phyloP scores from a whole-genome alignment of 2,329 filamentous ascomycete species.

The Stachybotrys echinatus region DNA sequence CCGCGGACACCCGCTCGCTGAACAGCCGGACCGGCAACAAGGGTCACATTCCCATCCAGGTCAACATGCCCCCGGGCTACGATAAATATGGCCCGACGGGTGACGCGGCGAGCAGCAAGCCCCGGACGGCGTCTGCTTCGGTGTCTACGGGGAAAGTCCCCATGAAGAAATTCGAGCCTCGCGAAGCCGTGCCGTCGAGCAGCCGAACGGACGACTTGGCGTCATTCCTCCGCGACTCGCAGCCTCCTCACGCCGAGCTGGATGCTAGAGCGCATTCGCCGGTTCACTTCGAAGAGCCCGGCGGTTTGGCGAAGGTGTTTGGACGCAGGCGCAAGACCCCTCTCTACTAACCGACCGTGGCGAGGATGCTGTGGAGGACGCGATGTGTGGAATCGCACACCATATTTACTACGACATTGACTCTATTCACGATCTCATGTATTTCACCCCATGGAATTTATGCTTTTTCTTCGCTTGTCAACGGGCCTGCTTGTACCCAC shows the following conservation, averaged over 20 bases:
- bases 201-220: conserved; percentile 66
- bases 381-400: neutral
- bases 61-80: conserved; percentile 39
- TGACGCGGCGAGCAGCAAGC: conserved; percentile 13
- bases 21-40: conserved; percentile 31
- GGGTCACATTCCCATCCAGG: conserved; percentile 49
- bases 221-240: conserved; percentile 65
- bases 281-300: conserved; percentile 28
- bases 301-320: conserved; percentile 42
- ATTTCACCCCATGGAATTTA: no score
- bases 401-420: neutral
- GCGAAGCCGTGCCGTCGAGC: conserved; percentile 41
- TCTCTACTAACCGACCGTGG: conserved; percentile 24
- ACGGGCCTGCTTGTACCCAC: no score
- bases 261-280: conserved; percentile 17
- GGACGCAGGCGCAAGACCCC: conserved; percentile 42
- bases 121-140: conserved; percentile 11
- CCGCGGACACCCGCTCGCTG: conserved; percentile 25
- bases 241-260: conserved; percentile 46
- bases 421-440: neutral
- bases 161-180: conserved; percentile 55
- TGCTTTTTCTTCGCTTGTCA: no score
- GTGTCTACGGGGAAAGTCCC: conserved; percentile 35
- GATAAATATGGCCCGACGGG: conserved; percentile 32
- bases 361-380: no score